phyloP scores from a whole-genome alignment of 352 stramenopile genomes.

The Globisporangium solare region DNA sequence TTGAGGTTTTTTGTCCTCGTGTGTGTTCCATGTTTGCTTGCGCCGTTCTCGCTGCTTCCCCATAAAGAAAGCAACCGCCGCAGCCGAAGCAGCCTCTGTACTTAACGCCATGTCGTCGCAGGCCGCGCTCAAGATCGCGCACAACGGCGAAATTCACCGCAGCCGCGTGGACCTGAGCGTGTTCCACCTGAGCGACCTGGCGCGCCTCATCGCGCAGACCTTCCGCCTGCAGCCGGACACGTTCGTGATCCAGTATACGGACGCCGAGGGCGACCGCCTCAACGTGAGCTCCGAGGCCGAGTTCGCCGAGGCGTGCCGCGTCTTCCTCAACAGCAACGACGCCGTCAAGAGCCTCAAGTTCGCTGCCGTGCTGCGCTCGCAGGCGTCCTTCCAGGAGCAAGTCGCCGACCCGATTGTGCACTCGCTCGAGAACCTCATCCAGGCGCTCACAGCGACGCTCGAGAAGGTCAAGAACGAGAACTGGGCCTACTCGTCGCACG shows the following conservation, averaged over 20 bases:
- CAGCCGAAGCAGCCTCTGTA: constrained; percentile 1
- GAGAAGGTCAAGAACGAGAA: constrained; percentile 51
- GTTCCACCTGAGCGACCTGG: constrained; percentile 46
- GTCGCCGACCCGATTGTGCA: constrained; percentile 51
- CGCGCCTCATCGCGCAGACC: constrained; percentile 50
- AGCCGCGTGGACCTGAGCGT: constrained; percentile 52
- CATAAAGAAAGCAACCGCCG: constrained; percentile 3
- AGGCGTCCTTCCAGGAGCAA: constrained; percentile 41
- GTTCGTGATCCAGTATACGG: constrained; percentile 72
- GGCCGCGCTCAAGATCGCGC: constrained; percentile 67
- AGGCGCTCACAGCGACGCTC: constrained; percentile 38
- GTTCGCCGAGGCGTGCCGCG: constrained; percentile 48
- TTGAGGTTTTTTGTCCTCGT: constrained; percentile 7
- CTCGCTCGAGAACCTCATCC: constrained; percentile 57
- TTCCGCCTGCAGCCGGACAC: constrained; percentile 40
- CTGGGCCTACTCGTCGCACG: constrained; percentile 10
- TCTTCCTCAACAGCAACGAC: constrained; percentile 35
- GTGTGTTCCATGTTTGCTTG: background rate
- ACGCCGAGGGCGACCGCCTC: constrained; percentile 52
- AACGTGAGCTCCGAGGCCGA: constrained; percentile 67
- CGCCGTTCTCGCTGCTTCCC: background rate
- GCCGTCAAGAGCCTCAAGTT: constrained; percentile 67
- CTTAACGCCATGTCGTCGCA: constrained; percentile 33
- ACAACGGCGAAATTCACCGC: constrained; percentile 76
- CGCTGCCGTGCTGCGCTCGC: constrained; percentile 33